A percentile compares a stretch with the other conserved stretches of the same genome.
Evolutionary conservation across 1,139 yeast species (phyloP).

Genomic region (Pneumocystis carinii): DNA sequence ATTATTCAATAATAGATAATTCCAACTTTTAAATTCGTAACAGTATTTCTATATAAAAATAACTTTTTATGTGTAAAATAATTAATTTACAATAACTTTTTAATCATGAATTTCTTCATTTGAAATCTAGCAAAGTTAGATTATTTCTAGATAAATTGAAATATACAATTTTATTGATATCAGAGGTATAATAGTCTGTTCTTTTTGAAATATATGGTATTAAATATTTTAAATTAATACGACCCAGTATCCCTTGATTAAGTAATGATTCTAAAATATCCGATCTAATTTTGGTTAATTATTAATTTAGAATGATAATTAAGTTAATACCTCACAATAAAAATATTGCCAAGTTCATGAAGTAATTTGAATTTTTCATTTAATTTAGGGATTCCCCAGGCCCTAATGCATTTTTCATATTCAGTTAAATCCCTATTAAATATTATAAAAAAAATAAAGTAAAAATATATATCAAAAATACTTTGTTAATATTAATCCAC

Average conservation of each 20-base stretch:
- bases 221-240: conserved; percentile 49
- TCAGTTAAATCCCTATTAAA: conserved; percentile 45
- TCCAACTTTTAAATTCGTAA: not conserved
- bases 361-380: conserved; percentile 57
- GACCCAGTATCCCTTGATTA: conserved; percentile 65
- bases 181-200: conserved; percentile 11
- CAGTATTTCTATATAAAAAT: not conserved
- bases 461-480: not conserved
- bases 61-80: not conserved
- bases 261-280: conserved; percentile 62
- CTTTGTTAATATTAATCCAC: conserved; percentile 71
- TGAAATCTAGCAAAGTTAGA: not conserved
- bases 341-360: conserved; percentile 71
- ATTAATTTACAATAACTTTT: not conserved
- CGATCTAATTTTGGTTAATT: conserved; percentile 22
- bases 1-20: not conserved
- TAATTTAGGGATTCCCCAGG: conserved; percentile 51
- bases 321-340: conserved; percentile 33
- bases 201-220: conserved; percentile 13
- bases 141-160: not conserved
- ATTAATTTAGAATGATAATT: not conserved
- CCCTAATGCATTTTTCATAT: conserved; percentile 58
- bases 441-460: not conserved
- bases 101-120: not conserved
- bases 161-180: conserved; percentile 6